Evolutionary conservation across 164 flowering plant genomes (phyloP).

Genomic region (Platanus orientalis): DNA sequence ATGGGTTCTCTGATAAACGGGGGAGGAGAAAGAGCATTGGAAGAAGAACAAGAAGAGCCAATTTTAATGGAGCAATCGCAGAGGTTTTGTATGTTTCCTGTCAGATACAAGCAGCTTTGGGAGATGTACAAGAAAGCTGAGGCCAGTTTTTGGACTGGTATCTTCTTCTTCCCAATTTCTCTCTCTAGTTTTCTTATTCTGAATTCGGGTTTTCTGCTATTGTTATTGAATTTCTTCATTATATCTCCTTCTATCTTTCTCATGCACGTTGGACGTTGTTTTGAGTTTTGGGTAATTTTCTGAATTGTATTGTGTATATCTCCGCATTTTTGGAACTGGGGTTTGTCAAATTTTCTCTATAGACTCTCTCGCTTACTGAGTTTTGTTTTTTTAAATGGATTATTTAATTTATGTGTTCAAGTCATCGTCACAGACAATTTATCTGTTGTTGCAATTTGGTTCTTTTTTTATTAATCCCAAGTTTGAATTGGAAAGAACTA

Average conservation of each 20-base stretch:
- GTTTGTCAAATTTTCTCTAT: too few relatives aligned
- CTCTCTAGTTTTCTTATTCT: background rate
- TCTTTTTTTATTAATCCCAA: too few relatives aligned
- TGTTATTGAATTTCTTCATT: background rate
- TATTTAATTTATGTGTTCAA: too few relatives aligned
- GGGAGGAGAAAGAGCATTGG: slow-evolving; percentile 12
- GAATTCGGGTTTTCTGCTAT: background rate
- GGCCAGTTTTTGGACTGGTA: slow-evolving; percentile 89
- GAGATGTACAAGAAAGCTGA: slow-evolving; percentile 90
- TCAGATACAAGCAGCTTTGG: slow-evolving; percentile 66
- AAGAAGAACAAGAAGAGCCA: slow-evolving; percentile 49
- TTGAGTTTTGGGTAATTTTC: too few relatives aligned
- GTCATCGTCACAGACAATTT: too few relatives aligned
- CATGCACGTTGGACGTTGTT: too few relatives aligned
- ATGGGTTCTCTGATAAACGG: slow-evolving; percentile 54
- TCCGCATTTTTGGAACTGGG: too few relatives aligned
- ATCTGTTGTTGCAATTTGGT: too few relatives aligned
- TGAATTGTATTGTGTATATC: too few relatives aligned
- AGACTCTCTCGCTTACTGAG: too few relatives aligned
- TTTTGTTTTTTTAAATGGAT: too few relatives aligned
- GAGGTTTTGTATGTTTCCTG: slow-evolving; percentile 80
- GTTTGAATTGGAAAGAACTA: too few relatives aligned
- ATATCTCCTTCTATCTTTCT: background rate
- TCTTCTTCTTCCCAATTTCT: background rate
- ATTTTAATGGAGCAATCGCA: slow-evolving; percentile 45